Base-by-base conservation (phyloP, 495 filamentous ascomycete genomes). In the Penicillium odoratum region DNA sequence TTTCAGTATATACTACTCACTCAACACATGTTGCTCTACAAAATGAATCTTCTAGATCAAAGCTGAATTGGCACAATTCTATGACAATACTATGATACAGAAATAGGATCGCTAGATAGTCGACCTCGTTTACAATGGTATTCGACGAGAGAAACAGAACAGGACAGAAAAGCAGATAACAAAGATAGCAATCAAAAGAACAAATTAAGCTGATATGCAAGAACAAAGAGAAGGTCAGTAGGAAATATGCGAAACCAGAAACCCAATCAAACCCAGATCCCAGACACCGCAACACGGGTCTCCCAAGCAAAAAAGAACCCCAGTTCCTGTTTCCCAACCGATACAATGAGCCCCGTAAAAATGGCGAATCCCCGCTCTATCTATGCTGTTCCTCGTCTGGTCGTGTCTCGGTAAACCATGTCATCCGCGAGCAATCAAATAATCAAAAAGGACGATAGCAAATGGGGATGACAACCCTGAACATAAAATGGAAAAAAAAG, bases 371-470 rank as follows among this genome's bases (percentile, higher is more conserved):
- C 68, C 46, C 62, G 62, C 63, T 70, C 68, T 68, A 67, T 69
- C 61, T 67, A 68, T 65, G 62, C 67, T 63, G 61, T 65, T 67
- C 63, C 60, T 62, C 62, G 60, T 65, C 65, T 65, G 67, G 61
- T 67, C 67, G 64, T 67, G 67, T 68, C 67, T 67, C 64, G 64
- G 58, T 64, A 67, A 58, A 55, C 66, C 57, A 64, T 69, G 63
- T 68, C 62, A 65, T 63, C 59, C 63, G 58, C 60, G 59, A 42
- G 55, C 55, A 62, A 65, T 60, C 57, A 63, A 61, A 50, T 26
- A 52, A 66, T 48, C 58, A 69, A 60, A 62, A 49, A 56, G 36
- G 34, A 40, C 16, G 36, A 51, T 31, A 28, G 48, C 38, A 52
- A 52, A 51, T 51, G 28, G 28, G 55, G 57, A 66, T 59, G 61